Evolutionary conservation across 2,329 filamentous ascomycete species (phyloP).

Genomic region (Tolypocladium endophyticum): DNA sequence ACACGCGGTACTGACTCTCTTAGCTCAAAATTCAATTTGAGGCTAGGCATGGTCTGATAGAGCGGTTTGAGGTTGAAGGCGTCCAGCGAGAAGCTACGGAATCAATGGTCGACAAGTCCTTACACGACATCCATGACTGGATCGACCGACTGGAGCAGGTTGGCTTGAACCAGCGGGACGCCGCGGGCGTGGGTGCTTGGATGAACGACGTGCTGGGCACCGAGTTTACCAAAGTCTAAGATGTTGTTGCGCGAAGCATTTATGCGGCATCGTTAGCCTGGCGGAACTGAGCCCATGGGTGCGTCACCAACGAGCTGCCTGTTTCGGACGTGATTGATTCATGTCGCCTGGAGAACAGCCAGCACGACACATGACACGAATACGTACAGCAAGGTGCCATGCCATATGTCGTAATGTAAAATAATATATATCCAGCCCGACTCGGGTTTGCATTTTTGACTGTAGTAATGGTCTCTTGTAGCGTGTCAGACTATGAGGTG

Average conservation of each 20-base stretch:
- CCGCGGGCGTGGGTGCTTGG: constrained; percentile 16
- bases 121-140: constrained; percentile 17
- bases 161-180: constrained; percentile 12
- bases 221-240: constrained; percentile 11
- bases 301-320: not conserved
- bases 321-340: not conserved
- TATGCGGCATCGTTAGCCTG: no score
- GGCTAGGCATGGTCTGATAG: constrained; percentile 25
- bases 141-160: constrained; percentile 9
- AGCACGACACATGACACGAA: no score
- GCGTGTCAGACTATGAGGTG: no score
- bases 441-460: no score
- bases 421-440: no score
- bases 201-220: constrained; percentile 20
- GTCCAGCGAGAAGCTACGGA: not conserved
- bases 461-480: no score
- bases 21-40: constrained; percentile 25
- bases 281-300: no score
- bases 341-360: not conserved
- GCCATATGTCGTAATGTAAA: no score
- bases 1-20: not conserved
- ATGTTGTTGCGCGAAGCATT: no score
- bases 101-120: not conserved
- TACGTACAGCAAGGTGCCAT: no score
- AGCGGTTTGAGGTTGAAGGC: constrained; percentile 18